phyloP scores from a whole-genome alignment of 176 grass and related monocot species.

The Canna indica region DNA sequence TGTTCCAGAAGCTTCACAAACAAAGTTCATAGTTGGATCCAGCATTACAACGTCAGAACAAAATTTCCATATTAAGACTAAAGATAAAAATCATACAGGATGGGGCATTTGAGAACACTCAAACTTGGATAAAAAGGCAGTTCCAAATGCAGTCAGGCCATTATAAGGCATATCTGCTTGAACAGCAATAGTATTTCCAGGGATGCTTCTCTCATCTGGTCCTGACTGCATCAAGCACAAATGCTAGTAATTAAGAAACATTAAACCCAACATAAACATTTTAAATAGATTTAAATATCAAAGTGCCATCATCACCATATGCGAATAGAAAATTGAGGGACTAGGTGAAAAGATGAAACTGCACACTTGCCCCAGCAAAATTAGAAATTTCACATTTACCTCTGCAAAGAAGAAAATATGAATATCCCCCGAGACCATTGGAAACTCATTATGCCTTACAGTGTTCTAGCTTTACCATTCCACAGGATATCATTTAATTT shows the following conservation, averaged over 20 bases:
- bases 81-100: conserved; percentile 49
- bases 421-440: background rate
- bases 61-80: background rate
- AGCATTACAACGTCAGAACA: background rate
- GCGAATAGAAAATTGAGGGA: no score
- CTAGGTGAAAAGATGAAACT: background rate
- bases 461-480: no score
- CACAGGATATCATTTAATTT: no score
- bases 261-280: background rate
- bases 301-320: no score
- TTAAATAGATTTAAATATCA: background rate
- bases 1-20: conserved; percentile 76
- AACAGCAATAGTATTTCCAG: conserved; percentile 93
- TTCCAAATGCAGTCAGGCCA: conserved; percentile 88
- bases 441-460: no score
- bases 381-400: background rate
- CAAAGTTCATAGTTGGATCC: background rate
- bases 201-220: conserved; percentile 87
- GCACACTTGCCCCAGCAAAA: background rate
- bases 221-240: conserved; percentile 58
- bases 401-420: background rate
- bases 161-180: conserved; percentile 96
- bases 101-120: conserved; percentile 99
- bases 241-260: conserved; percentile 4
- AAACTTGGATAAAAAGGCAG: conserved; percentile 86